phyloP scores from a whole-genome alignment of 1,139 yeast genomes.

The Kazachstania sp. region DNA sequence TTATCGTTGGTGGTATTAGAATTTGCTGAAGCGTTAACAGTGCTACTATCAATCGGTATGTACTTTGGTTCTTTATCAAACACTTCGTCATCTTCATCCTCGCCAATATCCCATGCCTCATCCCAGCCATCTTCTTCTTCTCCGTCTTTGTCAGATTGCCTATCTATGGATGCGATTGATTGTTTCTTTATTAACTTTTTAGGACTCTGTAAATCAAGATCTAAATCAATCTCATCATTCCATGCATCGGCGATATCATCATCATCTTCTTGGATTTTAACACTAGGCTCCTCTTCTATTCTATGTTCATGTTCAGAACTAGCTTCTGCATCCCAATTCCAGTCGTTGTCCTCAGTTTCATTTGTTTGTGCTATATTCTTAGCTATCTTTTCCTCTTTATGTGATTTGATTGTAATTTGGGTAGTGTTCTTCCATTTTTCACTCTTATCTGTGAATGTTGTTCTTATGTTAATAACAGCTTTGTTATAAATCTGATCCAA shows the following conservation, averaged over 20 bases:
- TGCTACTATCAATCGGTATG: neutral
- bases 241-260: constrained; percentile 15
- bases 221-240: constrained; percentile 22
- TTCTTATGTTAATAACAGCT: constrained; percentile 14
- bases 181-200: constrained; percentile 3
- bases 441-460: constrained; percentile 9
- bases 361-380: neutral
- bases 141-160: constrained; percentile 2
- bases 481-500: constrained; percentile 22
- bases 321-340: constrained; percentile 13
- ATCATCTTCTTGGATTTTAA: constrained; percentile 6
- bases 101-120: constrained; percentile 24
- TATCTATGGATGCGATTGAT: neutral
- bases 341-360: constrained; percentile 5
- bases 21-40: too few relatives aligned
- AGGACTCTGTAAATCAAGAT: constrained; percentile 9
- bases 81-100: neutral
- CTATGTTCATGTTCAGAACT: neutral
- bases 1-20: too few relatives aligned
- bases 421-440: constrained; percentile 4
- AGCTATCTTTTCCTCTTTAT: neutral
- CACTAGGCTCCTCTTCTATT: constrained; percentile 7
- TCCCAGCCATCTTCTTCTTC: constrained; percentile 23
- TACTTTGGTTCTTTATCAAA: neutral
- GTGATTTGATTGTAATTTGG: neutral